phyloP scores from a whole-genome alignment of 192 early-diverging fungal species.

The Dissophora globulifera region DNA sequence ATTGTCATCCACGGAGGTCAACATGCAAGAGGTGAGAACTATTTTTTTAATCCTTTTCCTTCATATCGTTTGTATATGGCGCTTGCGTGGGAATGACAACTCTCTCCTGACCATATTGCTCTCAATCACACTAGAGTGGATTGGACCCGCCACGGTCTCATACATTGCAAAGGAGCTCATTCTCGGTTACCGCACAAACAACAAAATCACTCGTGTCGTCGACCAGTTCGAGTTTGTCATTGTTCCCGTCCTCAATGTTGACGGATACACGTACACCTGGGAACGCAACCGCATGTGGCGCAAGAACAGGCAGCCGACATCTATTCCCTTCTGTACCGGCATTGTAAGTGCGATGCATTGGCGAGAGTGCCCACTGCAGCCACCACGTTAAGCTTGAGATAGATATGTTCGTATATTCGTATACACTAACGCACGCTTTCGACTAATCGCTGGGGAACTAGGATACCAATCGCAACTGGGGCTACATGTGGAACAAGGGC shows the following conservation, averaged over 20 bases:
- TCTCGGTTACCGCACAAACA: slow-evolving; percentile 57
- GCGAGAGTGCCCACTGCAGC: too few relatives aligned
- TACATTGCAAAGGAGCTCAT: slow-evolving; percentile 67
- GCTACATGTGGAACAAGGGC: slow-evolving; percentile 62
- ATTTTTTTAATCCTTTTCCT: slow-evolving; percentile 17
- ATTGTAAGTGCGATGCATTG: slow-evolving; percentile 46
- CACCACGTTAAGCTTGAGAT: too few relatives aligned
- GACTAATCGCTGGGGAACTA: too few relatives aligned
- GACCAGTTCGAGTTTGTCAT: slow-evolving; percentile 65
- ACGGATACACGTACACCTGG: slow-evolving; percentile 71
- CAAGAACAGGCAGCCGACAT: slow-evolving; percentile 71
- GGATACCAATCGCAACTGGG: slow-evolving; percentile 75
- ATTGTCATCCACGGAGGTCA: slow-evolving; percentile 61
- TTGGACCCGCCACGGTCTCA: slow-evolving; percentile 65
- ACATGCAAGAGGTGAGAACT: slow-evolving; percentile 54
- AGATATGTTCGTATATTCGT: too few relatives aligned
- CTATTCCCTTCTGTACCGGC: slow-evolving; percentile 63
- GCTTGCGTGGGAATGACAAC: too few relatives aligned
- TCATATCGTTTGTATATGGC: too few relatives aligned
- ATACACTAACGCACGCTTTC: too few relatives aligned
- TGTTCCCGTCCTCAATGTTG: slow-evolving; percentile 72
- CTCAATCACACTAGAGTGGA: slow-evolving; percentile 29
- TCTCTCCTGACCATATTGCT: neutral
- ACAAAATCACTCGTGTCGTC: slow-evolving; percentile 56
- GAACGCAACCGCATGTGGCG: slow-evolving; percentile 63